Evolutionary conservation across 2,329 filamentous ascomycete genomes (phyloP).

Genomic region (Calonectria pseudoreteaudii): DNA sequence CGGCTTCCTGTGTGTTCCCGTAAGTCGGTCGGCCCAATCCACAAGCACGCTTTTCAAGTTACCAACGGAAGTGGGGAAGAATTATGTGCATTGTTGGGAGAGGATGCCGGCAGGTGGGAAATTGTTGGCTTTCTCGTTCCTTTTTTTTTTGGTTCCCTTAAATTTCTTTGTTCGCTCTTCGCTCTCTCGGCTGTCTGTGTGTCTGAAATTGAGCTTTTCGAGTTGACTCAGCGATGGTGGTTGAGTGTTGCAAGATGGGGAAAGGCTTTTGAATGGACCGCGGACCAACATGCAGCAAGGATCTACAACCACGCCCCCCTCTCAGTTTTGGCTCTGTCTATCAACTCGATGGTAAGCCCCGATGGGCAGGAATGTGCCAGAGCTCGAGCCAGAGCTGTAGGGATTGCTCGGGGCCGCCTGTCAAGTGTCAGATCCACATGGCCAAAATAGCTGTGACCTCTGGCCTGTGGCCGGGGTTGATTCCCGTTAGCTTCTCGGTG

Average conservation of each 20-base stretch:
- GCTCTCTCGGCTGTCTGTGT: neutral
- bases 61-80: neutral
- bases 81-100: neutral
- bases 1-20: slow-evolving; percentile 28
- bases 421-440: slow-evolving; percentile 8
- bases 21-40: slow-evolving; percentile 16
- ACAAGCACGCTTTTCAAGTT: slow-evolving; percentile 24
- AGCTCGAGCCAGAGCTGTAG: neutral
- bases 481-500: neutral
- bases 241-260: neutral
- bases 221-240: neutral
- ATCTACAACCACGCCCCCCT: neutral
- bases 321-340: neutral
- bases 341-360: neutral
- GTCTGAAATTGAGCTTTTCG: neutral
- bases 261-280: neutral
- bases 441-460: neutral
- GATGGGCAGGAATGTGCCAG: neutral
- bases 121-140: neutral
- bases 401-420: neutral
- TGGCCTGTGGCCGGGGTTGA: neutral
- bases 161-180: neutral
- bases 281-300: neutral
- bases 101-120: neutral
- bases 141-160: neutral